Base-by-base conservation (phyloP, 2,329 filamentous ascomycete species). In the Ophiostoma australiae region DNA sequence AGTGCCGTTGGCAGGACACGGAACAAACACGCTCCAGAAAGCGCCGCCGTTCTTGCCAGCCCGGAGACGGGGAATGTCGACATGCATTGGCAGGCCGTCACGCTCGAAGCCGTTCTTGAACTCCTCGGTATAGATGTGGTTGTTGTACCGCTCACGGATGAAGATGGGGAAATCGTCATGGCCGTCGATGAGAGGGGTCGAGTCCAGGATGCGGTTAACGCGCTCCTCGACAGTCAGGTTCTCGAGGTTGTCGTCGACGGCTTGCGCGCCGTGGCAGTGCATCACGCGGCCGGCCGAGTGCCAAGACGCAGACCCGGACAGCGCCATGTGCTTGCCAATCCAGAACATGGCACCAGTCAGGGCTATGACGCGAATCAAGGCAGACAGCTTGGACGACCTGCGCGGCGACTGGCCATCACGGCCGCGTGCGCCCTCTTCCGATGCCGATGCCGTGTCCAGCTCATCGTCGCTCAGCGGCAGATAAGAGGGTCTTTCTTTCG, bases 11-110 rank as follows among this genome's bases (percentile, higher is more conserved):
- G 80, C 79, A 0, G 94, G 93, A 77, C 94, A 97, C 0, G 87
- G 87, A 58, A 91, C 88, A 76, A 85, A 98, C 11, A 95, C 92
- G 77, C 90, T 94, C 94, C 94, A 97, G 78, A 97, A 97, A n/a
- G 91, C 89, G 70, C 93, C 94, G 55, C 93, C 93, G 73, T 90
- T 88, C 75, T 85, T 84, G 1, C 94, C 93, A 68, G 87, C 80
- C 48, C 86, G 84, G 67, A 97, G 84, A 5, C 94, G 88, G 0
- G 90, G 89, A 10, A 97, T 81, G 78, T 98, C 94, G 69, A 95
- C 90, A 75, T 98, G 91, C 3, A 84, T 84, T 0, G 79, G 77
- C 69, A 97, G 80, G 0, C 86, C 87, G 41, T 91, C 92, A 31
- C 91, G 81, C 74, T 90, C 86, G 77, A 97, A 97, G 6, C 86